These are phyloP conservation scores for Gossypium sturtianum DNA, from an alignment of 345 rosid genomes.

Conservation along the genomic window DNA sequence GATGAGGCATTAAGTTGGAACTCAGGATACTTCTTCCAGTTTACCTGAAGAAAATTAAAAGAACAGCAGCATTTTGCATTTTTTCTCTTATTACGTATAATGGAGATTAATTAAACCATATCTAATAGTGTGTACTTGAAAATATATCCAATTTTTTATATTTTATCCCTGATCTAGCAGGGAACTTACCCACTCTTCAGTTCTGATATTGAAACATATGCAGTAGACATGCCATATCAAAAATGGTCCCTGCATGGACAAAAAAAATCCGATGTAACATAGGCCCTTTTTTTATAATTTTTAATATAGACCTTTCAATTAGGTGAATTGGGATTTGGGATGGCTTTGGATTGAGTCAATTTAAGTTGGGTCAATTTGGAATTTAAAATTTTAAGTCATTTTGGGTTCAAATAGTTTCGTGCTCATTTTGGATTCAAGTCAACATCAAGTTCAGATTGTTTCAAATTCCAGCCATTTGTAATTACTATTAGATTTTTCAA, in stretches of 20 bases:
- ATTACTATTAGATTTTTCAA: too few relatives aligned
- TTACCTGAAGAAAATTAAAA: constrained; percentile 28
- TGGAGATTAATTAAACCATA: background rate
- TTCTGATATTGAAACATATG: constrained; percentile 50
- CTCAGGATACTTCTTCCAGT: constrained; percentile 64
- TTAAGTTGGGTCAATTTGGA: too few relatives aligned
- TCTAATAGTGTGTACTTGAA: background rate
- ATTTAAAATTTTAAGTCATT: too few relatives aligned
- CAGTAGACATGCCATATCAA: constrained; percentile 59
- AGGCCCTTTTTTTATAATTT: too few relatives aligned
- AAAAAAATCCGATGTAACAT: background rate
- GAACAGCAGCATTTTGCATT: background rate
- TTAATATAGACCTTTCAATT: too few relatives aligned
- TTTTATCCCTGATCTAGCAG: background rate
- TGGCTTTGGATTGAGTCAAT: too few relatives aligned
- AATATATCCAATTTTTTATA: background rate
- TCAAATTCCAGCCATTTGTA: too few relatives aligned
- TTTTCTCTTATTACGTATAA: background rate
- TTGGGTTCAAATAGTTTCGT: too few relatives aligned
- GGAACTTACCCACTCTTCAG: constrained; percentile 72
- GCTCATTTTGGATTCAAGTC: too few relatives aligned
- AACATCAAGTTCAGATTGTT: too few relatives aligned
- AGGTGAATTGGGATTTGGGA: too few relatives aligned
- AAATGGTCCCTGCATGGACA: constrained; percentile 38
- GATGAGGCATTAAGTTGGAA: constrained; percentile 31